These are phyloP conservation scores for Bacidia gigantensis DNA, from an alignment of 495 filamentous ascomycete genomes.

Conservation along the genomic window DNA sequence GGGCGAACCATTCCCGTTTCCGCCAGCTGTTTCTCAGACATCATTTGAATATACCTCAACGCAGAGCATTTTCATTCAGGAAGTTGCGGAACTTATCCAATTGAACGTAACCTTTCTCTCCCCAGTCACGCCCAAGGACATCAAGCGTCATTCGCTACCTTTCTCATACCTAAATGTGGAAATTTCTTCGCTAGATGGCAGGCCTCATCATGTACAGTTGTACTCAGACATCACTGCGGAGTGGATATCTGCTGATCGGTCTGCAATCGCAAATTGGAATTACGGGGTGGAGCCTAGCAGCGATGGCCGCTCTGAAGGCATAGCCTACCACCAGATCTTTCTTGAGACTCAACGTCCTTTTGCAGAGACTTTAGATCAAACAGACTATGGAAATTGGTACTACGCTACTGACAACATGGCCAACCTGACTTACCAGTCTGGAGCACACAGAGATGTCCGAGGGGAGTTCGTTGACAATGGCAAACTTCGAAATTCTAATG, in stretches of 20 bases:
- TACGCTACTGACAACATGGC: slow-evolving; percentile 34
- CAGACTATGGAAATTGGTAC: slow-evolving; percentile 48
- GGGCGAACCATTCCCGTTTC: slow-evolving; percentile 28
- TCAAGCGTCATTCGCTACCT: slow-evolving; percentile 39
- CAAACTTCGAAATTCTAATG: slow-evolving; percentile 30
- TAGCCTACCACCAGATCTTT: slow-evolving; percentile 42
- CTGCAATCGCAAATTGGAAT: slow-evolving; percentile 38
- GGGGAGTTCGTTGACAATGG: slow-evolving; percentile 32
- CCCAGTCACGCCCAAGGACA: slow-evolving; percentile 41
- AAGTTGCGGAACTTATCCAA: slow-evolving; percentile 31
- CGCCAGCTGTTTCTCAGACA: slow-evolving; percentile 34
- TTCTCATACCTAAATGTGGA: slow-evolving; percentile 45
- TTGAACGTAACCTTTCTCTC: slow-evolving; percentile 47
- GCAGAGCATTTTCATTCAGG: slow-evolving; percentile 41
- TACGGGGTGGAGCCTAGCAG: slow-evolving; percentile 28
- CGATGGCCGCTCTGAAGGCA: slow-evolving; percentile 11
- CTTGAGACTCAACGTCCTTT: slow-evolving; percentile 39
- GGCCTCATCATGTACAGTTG: slow-evolving; percentile 39
- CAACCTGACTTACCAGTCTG: slow-evolving; percentile 35
- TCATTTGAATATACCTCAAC: slow-evolving; percentile 45
- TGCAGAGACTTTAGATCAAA: slow-evolving; percentile 38
- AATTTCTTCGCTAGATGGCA: slow-evolving; percentile 38
- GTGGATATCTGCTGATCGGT: slow-evolving; percentile 43
- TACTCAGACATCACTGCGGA: slow-evolving; percentile 53
- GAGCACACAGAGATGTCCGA: slow-evolving; percentile 35